phyloP scores from a whole-genome alignment of 208 protist species.

The Polymyxa betae region DNA sequence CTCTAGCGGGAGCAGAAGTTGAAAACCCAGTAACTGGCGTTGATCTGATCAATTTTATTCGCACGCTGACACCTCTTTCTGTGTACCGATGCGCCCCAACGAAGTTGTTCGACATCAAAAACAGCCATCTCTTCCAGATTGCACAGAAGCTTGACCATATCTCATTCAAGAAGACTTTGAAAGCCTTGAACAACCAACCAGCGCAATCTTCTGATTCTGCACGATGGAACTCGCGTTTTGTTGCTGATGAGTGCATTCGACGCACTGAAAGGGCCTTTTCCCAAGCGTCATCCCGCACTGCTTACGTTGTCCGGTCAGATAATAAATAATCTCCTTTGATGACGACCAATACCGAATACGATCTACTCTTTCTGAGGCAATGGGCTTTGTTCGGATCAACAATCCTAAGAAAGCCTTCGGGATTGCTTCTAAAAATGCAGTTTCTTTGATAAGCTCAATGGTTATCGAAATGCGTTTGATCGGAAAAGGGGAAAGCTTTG shows the following conservation, averaged over 20 bases:
- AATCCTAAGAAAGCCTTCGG: slow-evolving; percentile 2
- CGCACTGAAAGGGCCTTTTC: not conserved
- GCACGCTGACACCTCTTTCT: not conserved
- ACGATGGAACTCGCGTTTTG: not conserved
- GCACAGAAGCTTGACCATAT: not conserved
- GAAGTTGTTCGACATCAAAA: not conserved
- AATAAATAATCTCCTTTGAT: not conserved
- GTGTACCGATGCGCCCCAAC: not conserved
- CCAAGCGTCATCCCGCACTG: not conserved
- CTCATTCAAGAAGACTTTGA: not conserved
- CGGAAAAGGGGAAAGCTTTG: not conserved
- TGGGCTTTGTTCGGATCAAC: not conserved
- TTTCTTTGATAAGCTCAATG: not conserved
- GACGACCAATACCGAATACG: not conserved
- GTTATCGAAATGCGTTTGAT: not conserved
- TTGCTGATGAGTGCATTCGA: not conserved
- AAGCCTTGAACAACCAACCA: not conserved
- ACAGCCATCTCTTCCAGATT: not conserved
- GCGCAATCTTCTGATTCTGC: not conserved
- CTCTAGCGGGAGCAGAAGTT: not conserved
- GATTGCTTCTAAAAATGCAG: not conserved
- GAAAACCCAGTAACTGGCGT: not conserved
- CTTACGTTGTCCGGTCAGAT: not conserved
- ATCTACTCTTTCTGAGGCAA: not conserved
- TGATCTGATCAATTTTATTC: not conserved